Evolutionary conservation across 2,329 filamentous ascomycete species (phyloP).

Genomic region (Chalaropsis ovoidea): DNA sequence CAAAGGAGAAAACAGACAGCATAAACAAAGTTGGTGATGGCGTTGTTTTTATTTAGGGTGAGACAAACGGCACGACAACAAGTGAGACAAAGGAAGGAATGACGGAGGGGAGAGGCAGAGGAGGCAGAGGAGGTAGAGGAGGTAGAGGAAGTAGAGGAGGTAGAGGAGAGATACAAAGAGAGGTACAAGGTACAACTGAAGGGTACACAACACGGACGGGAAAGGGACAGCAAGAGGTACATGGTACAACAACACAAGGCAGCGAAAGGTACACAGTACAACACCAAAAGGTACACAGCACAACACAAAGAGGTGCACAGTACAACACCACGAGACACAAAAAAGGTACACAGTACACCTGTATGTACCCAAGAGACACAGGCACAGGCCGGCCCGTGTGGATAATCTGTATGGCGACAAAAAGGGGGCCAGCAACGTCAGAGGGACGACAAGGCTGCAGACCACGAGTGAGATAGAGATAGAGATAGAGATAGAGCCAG

Average conservation of each 20-base stretch:
- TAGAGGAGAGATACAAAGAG: not conserved
- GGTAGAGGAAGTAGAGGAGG: not conserved
- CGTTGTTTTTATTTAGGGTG: not conserved
- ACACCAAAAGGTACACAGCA: not conserved
- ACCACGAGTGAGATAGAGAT: too few relatives aligned
- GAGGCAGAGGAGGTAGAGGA: not conserved
- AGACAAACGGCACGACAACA: not conserved
- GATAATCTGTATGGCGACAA: too few relatives aligned
- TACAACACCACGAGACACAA: too few relatives aligned
- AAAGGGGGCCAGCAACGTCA: too few relatives aligned
- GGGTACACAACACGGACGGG: not conserved
- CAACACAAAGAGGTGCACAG: not conserved
- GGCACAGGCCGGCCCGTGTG: too few relatives aligned
- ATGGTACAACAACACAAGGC: too few relatives aligned
- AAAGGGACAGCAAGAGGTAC: not conserved
- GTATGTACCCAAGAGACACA: too few relatives aligned
- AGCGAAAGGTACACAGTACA: not conserved
- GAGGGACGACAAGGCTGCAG: too few relatives aligned
- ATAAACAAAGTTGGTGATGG: too few relatives aligned
- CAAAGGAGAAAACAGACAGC: too few relatives aligned
- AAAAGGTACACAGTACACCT: too few relatives aligned
- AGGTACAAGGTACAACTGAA: not conserved
- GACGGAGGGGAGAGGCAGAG: not conserved
- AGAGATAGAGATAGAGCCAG: too few relatives aligned
- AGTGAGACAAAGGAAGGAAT: conserved; percentile 5